These are phyloP conservation scores for Rhynchosporium graminicola DNA, from an alignment of 2,329 filamentous ascomycete genomes.

Conservation along the genomic window DNA sequence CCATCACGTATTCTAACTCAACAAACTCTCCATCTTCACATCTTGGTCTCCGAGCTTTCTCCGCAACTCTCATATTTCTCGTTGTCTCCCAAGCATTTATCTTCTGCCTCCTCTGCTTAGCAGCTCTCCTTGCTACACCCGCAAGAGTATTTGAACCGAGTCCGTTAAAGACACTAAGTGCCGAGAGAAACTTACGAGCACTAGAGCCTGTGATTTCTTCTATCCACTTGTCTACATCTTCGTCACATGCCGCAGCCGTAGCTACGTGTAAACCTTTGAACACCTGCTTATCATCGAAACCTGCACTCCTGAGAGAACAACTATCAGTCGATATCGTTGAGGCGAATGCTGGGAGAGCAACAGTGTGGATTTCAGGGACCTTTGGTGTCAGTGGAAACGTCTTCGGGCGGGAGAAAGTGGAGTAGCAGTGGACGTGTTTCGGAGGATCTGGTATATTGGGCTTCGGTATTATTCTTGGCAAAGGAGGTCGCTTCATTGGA, in stretches of 20 bases:
- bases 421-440: conserved; percentile 9
- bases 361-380: neutral
- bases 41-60: neutral
- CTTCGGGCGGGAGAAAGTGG: conserved; percentile 4
- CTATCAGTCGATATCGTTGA: conserved; percentile 14
- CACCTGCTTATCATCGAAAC: conserved; percentile 53
- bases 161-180: conserved; percentile 53
- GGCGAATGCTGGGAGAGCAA: neutral
- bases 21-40: conserved; percentile 7
- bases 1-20: conserved; percentile 12
- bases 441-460: neutral
- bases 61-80: conserved; percentile 23
- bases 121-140: conserved; percentile 32
- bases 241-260: conserved; percentile 57
- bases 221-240: conserved; percentile 55
- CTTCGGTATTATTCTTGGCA: conserved; percentile 5
- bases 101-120: conserved; percentile 28
- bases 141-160: conserved; percentile 39
- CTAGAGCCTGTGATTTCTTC: conserved; percentile 53
- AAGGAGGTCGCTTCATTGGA: conserved; percentile 26
- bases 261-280: conserved; percentile 57
- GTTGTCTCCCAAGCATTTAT: conserved; percentile 26
- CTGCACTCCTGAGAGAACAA: conserved; percentile 12
- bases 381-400: conserved; percentile 1
- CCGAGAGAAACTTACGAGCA: conserved; percentile 56